Evolutionary conservation across 2,329 filamentous ascomycete species (phyloP).

Genomic region (Cytospora mali): DNA sequence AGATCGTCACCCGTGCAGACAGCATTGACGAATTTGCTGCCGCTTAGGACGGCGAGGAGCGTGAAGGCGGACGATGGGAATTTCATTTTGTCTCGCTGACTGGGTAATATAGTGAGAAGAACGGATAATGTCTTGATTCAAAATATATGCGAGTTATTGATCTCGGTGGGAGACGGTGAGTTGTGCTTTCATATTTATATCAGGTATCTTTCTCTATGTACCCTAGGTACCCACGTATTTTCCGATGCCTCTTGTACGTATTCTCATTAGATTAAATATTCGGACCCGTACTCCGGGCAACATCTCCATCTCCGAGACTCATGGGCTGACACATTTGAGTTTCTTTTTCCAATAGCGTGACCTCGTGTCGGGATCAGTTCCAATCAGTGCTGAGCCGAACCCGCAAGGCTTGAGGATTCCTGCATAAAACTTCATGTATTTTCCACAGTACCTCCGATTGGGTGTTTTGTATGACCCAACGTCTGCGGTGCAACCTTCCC

Average conservation of each 20-base stretch:
- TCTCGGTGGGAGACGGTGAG: background rate
- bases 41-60: slow-evolving; percentile 18
- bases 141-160: background rate
- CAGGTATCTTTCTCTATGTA: background rate
- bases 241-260: background rate
- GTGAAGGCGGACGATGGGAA: background rate
- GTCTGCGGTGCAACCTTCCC: background rate
- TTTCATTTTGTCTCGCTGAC: slow-evolving; percentile 12
- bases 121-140: background rate
- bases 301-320: background rate
- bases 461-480: background rate
- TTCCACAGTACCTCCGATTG: slow-evolving; percentile 5
- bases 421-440: background rate
- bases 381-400: background rate
- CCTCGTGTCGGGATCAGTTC: background rate
- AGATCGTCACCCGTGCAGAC: slow-evolving; percentile 19
- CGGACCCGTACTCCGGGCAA: background rate
- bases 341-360: background rate
- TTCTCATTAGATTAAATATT: too few relatives aligned
- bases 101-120: background rate
- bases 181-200: background rate
- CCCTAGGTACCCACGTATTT: background rate
- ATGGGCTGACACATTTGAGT: background rate
- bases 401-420: background rate
- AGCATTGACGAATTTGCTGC: slow-evolving; percentile 18